Base-by-base conservation (phyloP, 371 early-diverging fungal species). In the Mucor racemosus region DNA sequence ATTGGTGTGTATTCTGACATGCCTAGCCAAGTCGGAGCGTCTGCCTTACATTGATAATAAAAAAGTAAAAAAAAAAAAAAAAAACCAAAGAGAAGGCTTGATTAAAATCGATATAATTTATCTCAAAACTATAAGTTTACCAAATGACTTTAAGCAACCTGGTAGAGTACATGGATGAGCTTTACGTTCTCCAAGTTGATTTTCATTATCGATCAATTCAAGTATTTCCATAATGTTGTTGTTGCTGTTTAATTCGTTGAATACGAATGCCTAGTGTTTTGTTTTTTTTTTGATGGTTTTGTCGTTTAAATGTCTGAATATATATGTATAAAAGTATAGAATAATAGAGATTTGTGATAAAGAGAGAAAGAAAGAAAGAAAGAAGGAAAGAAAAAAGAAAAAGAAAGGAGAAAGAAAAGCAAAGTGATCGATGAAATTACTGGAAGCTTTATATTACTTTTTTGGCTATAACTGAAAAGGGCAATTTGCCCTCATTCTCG, bases 1-100 rank as follows among this genome's bases (percentile, higher is more conserved):
- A 69, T 89, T 89, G 35, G 91, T 91, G 76, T 92, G 93, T 64
- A 91, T 92, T 64, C 93, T 85, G 21, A 80, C 83, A 79, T 92
- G 93, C 62, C 93, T 87, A 39, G 86, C 85, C 57, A 91, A 82
- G 72, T 92, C 93, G 40, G 91, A 91, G 69, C 89, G 89, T 57
- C 93, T 86, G 10, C 77, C 80, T 80, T 56, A 39, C 13, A 38
- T 54, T 54, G 46, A 34, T 5, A 33, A 40, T 26, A 58, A 54
- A n/a, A n/a, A 55, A 58, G 42, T 26, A 26, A 26, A 26, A 26
- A 26, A 26, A 26, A n/a, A 55, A 58, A 15, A 1, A 26, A 26
- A 26, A 26, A 26, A 26, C 1, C 26, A 26, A 26, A 26, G 26
- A 26, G 26, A 26, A 15, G 42, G 42, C 57, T 44, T 44, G 35